Percentiles rank a stretch among this genome's conserved stretches.
Evolutionary conservation across 1,284 basidiomycete genomes (phyloP).

Genomic region (Marasmius fiardii): DNA sequence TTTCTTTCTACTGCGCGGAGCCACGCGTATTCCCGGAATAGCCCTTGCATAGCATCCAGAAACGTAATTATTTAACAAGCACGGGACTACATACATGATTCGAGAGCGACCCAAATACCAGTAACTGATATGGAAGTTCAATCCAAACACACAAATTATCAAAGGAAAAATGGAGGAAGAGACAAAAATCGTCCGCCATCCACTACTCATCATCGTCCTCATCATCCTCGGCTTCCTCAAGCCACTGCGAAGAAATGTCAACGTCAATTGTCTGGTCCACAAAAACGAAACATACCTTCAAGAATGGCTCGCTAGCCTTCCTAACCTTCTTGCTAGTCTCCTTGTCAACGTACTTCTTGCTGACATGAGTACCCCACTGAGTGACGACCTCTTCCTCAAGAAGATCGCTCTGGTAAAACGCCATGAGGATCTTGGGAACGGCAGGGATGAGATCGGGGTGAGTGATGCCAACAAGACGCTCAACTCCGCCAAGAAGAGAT

Average conservation of each 20-base stretch:
- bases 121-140: too few relatives aligned
- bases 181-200: too few relatives aligned
- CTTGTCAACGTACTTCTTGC: conserved; percentile 97
- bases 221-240: conserved; percentile 55
- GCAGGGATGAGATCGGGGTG: conserved; percentile 63
- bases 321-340: conserved; percentile 94
- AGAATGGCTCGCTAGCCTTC: conserved; percentile 93
- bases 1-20: too few relatives aligned
- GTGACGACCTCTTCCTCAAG: conserved; percentile 90
- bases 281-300: conserved; percentile 51
- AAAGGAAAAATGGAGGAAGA: not conserved
- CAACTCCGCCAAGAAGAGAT: conserved; percentile 86
- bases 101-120: too few relatives aligned
- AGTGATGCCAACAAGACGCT: conserved; percentile 74
- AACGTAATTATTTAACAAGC: too few relatives aligned
- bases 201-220: conserved; percentile 40
- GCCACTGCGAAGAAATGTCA: conserved; percentile 37
- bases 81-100: too few relatives aligned
- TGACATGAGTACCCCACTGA: conserved; percentile 96
- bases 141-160: too few relatives aligned
- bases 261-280: not conserved
- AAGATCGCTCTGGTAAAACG: conserved; percentile 89
- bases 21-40: too few relatives aligned
- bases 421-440: conserved; percentile 94
- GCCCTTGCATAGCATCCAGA: too few relatives aligned